Conservation (phyloP, 148 eudicot genomes). For the Rhododendron mucronatum region DNA sequence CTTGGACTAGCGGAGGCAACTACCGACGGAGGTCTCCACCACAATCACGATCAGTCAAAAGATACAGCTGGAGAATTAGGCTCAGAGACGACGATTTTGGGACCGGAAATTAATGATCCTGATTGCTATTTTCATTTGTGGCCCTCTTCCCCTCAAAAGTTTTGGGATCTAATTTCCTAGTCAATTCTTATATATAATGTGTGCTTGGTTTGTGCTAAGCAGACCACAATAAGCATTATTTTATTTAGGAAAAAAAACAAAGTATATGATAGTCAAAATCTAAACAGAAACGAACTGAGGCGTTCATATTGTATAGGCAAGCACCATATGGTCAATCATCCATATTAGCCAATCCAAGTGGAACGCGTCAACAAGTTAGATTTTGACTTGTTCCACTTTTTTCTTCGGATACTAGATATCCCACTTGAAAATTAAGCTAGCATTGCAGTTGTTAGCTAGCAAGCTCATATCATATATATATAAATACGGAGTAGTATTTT, state of each 20-base stretch:
- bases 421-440: not conserved
- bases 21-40: not conserved
- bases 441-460: not conserved
- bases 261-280: not conserved
- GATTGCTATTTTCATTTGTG: not conserved
- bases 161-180: not conserved
- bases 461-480: too few species aligned
- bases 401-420: not conserved
- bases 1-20: slow-evolving; percentile 25
- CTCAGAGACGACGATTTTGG: not conserved
- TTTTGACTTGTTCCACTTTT: not conserved
- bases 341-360: not conserved
- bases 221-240: not conserved
- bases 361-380: not conserved
- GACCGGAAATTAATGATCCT: not conserved
- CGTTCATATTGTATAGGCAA: not conserved
- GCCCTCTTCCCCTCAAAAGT: not conserved
- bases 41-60: not conserved
- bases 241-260: not conserved
- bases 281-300: not conserved
- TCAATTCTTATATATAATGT: not conserved
- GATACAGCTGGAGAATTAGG: not conserved
- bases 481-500: too few species aligned
- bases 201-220: not conserved
- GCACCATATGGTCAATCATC: not conserved